Evolutionary conservation across 2,329 filamentous ascomycete species (phyloP).

Genomic region (Cladosporium sp.): DNA sequence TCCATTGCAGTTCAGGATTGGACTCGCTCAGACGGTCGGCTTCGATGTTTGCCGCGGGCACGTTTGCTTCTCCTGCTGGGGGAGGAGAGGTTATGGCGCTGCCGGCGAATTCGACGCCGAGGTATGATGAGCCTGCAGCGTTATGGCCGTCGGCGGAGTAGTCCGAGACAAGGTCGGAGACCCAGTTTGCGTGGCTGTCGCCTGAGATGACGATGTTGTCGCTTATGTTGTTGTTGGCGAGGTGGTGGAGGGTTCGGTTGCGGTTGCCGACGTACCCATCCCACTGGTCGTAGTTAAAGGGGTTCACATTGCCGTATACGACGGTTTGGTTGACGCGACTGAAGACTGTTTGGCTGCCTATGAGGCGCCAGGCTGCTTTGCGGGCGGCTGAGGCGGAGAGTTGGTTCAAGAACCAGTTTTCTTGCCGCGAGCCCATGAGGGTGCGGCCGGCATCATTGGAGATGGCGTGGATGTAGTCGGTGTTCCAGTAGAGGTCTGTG

Average conservation of each 20-base stretch:
- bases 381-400: constrained; percentile 44
- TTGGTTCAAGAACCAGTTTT: constrained; percentile 50
- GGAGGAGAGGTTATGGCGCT: constrained; percentile 58
- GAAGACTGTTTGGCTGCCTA: constrained; percentile 67
- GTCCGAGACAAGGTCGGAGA: constrained; percentile 32
- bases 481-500: constrained; percentile 52
- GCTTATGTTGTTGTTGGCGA: constrained; percentile 58
- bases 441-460: constrained; percentile 27
- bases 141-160: constrained; percentile 36
- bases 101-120: constrained; percentile 53
- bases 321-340: constrained; percentile 48
- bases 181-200: constrained; percentile 58
- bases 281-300: constrained; percentile 53
- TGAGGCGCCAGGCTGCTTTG: constrained; percentile 63
- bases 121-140: constrained; percentile 26
- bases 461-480: constrained; percentile 30
- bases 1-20: constrained; percentile 65
- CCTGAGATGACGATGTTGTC: constrained; percentile 70
- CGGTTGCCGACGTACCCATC: constrained; percentile 64
- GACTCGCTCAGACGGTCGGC: neutral
- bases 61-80: constrained; percentile 49
- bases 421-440: constrained; percentile 24
- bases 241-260: constrained; percentile 62
- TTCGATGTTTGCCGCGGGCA: constrained; percentile 24
- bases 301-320: constrained; percentile 34